phyloP scores from a whole-genome alignment of 305 asterid species.

The Striga hermonthica region DNA sequence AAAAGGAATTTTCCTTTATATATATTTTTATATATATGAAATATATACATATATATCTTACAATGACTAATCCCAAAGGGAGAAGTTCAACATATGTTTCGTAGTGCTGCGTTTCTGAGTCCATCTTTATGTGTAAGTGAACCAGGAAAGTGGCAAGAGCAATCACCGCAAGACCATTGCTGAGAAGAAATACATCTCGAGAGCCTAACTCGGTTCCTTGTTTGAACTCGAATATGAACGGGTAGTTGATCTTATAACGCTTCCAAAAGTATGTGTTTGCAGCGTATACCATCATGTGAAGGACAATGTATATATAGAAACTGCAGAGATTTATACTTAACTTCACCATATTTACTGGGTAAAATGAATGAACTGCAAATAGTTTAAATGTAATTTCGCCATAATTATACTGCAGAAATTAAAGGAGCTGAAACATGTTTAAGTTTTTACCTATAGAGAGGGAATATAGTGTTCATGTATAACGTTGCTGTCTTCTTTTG shows the following conservation, averaged over 20 bases:
- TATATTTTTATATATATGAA: too few species aligned
- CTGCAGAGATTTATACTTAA: constrained; percentile 44
- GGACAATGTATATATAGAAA: constrained; percentile 57
- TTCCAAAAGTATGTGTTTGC: constrained; percentile 78
- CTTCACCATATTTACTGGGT: constrained; percentile 27
- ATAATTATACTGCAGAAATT: neutral
- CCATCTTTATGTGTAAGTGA: constrained; percentile 66
- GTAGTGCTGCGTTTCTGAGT: constrained; percentile 42
- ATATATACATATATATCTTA: constrained; percentile 37
- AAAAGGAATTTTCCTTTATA: too few species aligned
- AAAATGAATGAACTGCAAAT: constrained; percentile 7
- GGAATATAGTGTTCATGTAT: constrained; percentile 58
- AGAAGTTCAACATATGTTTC: constrained; percentile 51
- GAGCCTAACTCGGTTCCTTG: constrained; percentile 72
- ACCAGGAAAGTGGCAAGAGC: constrained; percentile 60
- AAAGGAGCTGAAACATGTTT: constrained; percentile 6
- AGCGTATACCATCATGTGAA: constrained; percentile 70
- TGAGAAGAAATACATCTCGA: constrained; percentile 66
- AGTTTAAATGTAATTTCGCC: constrained; percentile 15
- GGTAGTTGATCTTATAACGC: constrained; percentile 72
- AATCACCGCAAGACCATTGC: constrained; percentile 64
- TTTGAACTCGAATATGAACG: constrained; percentile 78
- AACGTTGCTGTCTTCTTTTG: constrained; percentile 40
- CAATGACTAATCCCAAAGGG: constrained; percentile 63
- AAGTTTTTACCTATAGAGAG: constrained; percentile 61